These are phyloP conservation scores for Colletotrichum siamense DNA, from an alignment of 2,329 filamentous ascomycete species.

Conservation along the genomic window DNA sequence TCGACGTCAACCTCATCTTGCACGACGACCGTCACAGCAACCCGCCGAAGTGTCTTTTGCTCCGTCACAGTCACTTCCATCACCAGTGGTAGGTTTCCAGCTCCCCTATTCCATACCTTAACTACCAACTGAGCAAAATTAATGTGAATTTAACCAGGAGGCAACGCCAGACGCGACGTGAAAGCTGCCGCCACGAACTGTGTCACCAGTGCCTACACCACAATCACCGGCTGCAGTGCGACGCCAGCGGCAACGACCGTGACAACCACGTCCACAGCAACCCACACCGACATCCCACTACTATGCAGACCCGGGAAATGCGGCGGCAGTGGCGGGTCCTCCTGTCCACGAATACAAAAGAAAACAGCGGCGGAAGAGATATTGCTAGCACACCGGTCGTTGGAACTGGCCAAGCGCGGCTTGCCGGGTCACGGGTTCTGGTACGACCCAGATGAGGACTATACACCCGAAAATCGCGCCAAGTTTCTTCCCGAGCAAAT, in stretches of 20 bases:
- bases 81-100: neutral
- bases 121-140: fast-evolving
- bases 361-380: neutral
- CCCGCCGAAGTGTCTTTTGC: neutral
- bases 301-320: neutral
- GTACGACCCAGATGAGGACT: neutral
- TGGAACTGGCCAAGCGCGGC: neutral
- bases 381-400: neutral
- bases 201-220: neutral
- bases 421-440: neutral
- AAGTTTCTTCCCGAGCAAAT: neutral
- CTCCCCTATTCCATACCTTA: neutral
- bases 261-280: neutral
- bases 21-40: neutral
- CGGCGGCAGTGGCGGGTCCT: neutral
- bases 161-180: neutral
- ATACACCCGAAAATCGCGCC: neutral
- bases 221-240: neutral
- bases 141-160: neutral
- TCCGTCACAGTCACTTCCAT: neutral
- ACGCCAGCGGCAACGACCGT: neutral
- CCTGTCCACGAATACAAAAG: neutral
- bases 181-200: neutral
- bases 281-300: neutral
- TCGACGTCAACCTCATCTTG: neutral